Percentiles rank a stretch among this genome's conserved stretches.
phyloP scores from a whole-genome alignment of 176 grass and related monocot species.

The Thalia dealbata region DNA sequence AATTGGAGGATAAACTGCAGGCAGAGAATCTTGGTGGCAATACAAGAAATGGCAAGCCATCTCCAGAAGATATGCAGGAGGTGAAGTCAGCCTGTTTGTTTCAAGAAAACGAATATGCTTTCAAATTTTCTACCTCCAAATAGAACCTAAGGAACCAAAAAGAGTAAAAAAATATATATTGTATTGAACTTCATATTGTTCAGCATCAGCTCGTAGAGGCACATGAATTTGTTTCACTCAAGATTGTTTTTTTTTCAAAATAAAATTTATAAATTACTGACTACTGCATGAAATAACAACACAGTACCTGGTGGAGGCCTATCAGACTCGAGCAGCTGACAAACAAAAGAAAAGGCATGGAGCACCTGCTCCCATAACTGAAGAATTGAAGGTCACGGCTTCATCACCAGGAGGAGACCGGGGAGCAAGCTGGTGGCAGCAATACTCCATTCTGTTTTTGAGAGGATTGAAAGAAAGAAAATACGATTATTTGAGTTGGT shows the following conservation, averaged over 20 bases:
- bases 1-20: conserved; percentile 67
- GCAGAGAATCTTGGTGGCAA: conserved; percentile 43
- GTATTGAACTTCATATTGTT: neutral
- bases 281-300: conserved; percentile 10
- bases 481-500: conserved; percentile 93
- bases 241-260: neutral
- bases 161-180: neutral
- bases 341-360: conserved; percentile 60
- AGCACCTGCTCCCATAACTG: conserved; percentile 35
- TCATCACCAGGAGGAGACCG: conserved; percentile 59
- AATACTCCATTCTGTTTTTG: conserved; percentile 78
- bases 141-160: neutral
- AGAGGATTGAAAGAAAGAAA: conserved; percentile 83
- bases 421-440: conserved; percentile 77
- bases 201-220: neutral
- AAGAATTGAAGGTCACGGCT: conserved; percentile 44
- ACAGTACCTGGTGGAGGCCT: conserved; percentile 75
- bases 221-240: neutral
- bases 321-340: conserved; percentile 55
- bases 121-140: neutral
- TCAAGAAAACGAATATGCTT: no score
- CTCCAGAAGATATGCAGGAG: conserved; percentile 96
- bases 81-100: conserved; percentile 11
- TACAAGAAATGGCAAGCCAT: conserved; percentile 55
- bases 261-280: neutral